A percentile compares a stretch with the other conserved stretches of the same genome.
Evolutionary conservation across 768 basidiomycete genomes (phyloP).

Genomic region (Filobasidium floriforme): DNA sequence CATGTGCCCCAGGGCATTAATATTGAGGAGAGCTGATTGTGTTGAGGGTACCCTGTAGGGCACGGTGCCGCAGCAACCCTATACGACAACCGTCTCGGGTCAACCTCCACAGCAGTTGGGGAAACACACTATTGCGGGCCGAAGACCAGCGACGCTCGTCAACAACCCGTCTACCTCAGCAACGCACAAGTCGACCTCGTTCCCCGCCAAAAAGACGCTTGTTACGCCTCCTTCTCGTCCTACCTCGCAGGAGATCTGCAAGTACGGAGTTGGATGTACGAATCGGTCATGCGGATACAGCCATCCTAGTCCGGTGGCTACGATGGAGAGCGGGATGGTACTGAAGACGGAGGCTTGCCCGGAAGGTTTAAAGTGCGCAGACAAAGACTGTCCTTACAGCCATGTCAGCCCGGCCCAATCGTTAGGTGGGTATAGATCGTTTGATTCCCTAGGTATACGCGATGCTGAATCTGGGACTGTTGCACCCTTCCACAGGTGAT

Average conservation of each 20-base stretch:
- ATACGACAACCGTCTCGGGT: slow-evolving; percentile 10
- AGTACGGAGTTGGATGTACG: slow-evolving; percentile 82
- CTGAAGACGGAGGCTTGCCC: slow-evolving; percentile 90
- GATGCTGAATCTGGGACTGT: neutral
- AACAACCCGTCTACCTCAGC: slow-evolving; percentile 26
- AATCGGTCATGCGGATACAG: slow-evolving; percentile 83
- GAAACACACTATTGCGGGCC: slow-evolving; percentile 32
- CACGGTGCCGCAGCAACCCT: slow-evolving; percentile 16
- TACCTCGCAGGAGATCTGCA: slow-evolving; percentile 58
- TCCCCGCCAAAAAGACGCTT: slow-evolving; percentile 18
- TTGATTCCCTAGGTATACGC: slow-evolving; percentile 10
- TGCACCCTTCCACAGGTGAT: slow-evolving; percentile 1
- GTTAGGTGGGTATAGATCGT: slow-evolving; percentile 56
- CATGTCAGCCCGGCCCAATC: slow-evolving; percentile 82
- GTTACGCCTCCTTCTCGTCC: slow-evolving; percentile 45
- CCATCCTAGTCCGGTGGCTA: slow-evolving; percentile 95
- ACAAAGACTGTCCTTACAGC: slow-evolving; percentile 84
- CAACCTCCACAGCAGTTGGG: slow-evolving; percentile 31
- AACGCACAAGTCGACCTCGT: slow-evolving; percentile 16
- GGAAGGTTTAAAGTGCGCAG: slow-evolving; percentile 76
- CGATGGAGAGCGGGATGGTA: slow-evolving; percentile 86
- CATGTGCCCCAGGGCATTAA: slow-evolving; percentile 1
- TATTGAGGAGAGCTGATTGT: slow-evolving; percentile 29
- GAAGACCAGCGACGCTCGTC: slow-evolving; percentile 18
- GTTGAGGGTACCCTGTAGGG: neutral